phyloP scores from a whole-genome alignment of 371 early-diverging fungal genomes.

The Entomophthora muscae region DNA sequence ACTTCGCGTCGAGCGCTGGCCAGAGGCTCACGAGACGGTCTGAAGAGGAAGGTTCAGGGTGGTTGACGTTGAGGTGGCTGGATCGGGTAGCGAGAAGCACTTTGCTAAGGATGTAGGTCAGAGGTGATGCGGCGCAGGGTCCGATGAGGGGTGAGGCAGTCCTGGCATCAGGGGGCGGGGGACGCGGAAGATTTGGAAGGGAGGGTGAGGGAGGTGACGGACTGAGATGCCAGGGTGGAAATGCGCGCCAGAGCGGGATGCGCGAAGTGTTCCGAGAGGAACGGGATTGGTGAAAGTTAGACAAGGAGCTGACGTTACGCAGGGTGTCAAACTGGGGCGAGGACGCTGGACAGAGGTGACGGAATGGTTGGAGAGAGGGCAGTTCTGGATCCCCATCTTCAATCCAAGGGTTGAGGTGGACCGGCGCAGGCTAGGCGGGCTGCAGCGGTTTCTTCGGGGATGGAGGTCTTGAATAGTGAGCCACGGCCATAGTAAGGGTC shows the following conservation, averaged over 20 bases:
- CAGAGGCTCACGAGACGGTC: conserved; percentile 1
- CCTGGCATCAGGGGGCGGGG: background rate
- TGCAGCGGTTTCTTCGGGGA: background rate
- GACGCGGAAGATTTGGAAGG: background rate
- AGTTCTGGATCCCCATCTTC: background rate
- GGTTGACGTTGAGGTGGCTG: background rate
- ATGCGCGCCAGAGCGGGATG: background rate
- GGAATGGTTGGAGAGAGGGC: background rate
- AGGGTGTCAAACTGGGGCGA: background rate
- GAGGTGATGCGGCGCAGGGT: background rate
- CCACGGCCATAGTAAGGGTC: background rate
- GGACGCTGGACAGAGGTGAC: background rate
- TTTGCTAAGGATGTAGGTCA: background rate
- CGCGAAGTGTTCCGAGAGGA: background rate
- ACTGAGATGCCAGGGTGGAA: background rate
- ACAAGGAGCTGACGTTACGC: background rate
- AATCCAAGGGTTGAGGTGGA: background rate
- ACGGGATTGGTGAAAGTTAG: background rate
- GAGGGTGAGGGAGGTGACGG: background rate
- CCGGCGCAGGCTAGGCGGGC: background rate
- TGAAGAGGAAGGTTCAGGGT: background rate
- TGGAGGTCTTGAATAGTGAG: background rate
- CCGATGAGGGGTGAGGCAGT: background rate
- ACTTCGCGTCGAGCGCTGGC: background rate
- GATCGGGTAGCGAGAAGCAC: background rate